These are phyloP conservation scores for Anethum foeniculum DNA, from an alignment of 140 eudicot genomes.

Conservation along the genomic window DNA sequence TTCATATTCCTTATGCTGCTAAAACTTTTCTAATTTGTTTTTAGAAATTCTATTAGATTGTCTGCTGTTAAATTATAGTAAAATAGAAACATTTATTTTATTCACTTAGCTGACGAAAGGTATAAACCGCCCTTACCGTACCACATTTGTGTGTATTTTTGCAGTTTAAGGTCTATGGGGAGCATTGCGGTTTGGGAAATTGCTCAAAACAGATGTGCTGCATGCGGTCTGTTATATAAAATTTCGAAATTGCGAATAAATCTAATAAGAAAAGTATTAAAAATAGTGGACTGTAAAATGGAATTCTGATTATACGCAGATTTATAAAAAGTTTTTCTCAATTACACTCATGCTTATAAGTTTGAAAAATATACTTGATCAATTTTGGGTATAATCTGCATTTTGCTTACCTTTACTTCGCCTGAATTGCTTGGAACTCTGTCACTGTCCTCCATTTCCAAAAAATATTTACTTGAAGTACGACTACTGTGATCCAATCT, in stretches of 20 bases:
- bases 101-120: not conserved
- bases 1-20: not conserved
- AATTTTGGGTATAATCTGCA: not conserved
- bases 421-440: constrained; percentile 17
- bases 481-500: constrained; percentile 24
- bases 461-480: constrained; percentile 16
- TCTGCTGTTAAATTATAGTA: not conserved
- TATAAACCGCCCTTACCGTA: not conserved
- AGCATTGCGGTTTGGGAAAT: not conserved
- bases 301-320: not conserved
- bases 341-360: not conserved
- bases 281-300: not conserved
- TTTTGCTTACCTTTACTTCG: constrained; percentile 26
- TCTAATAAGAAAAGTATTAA: not conserved
- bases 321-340: not conserved
- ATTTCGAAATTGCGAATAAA: not conserved
- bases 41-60: not conserved
- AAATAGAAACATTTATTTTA: not conserved
- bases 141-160: not conserved
- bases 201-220: not conserved
- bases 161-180: not conserved
- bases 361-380: not conserved
- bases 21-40: too few species aligned
- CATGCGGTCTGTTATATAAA: not conserved
- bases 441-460: constrained; percentile 18